Evolutionary conservation across 345 rosid species (phyloP), one percentile per base, ranked within the genome.

Genomic region (Syzygium grande): DNA sequence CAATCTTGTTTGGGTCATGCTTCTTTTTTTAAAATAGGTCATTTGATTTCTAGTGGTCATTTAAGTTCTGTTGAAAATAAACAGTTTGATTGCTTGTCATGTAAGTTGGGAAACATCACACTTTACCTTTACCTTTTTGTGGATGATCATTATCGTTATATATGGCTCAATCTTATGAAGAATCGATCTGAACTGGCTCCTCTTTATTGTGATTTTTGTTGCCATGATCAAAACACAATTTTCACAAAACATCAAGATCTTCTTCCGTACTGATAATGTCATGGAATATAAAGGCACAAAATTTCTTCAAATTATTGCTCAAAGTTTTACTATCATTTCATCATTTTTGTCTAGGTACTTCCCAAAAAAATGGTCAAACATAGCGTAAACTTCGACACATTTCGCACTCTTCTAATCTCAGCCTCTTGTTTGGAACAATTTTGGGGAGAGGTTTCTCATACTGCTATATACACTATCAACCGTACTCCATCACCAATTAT

Each of bases 391-490:
- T 9, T 56, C 4, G 5, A 56, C 61, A 9, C 6, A 56, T 4
- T 56, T 21, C 13, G 2, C 61, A 56, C 23, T 12, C 61, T 56
- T 56, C 27, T 22, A 56, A 56, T 56, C 61, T 56, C 27, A 56
- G 25, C 6, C 0, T 1, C 1, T 11, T 56, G 25, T 56, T 0
- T 0, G 0, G 11, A 23, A 23, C 13, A 22, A 1, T 56, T 23
- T 4, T 56, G 0, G 61, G n/a, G 61, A 56, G 61, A 56, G 61
- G 25, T 2, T 23, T 56, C 61, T 56, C 61, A 56, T 23, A 56
- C 6, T 56, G 0, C 11, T 56, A n/a, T 56, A 56, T 9, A 56
- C n/a, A 23, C 61, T 56, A 23, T 56, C n/a, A 56, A 56, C 23
- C 27, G 25, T n/a, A 56, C 13, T 56, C 0, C 25, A 0, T 56